A percentile compares a stretch with the other conserved stretches of the same genome.
Evolutionary conservation across 2,329 filamentous ascomycete genomes (phyloP).

Genomic region (Talaromyces pinophilus): DNA sequence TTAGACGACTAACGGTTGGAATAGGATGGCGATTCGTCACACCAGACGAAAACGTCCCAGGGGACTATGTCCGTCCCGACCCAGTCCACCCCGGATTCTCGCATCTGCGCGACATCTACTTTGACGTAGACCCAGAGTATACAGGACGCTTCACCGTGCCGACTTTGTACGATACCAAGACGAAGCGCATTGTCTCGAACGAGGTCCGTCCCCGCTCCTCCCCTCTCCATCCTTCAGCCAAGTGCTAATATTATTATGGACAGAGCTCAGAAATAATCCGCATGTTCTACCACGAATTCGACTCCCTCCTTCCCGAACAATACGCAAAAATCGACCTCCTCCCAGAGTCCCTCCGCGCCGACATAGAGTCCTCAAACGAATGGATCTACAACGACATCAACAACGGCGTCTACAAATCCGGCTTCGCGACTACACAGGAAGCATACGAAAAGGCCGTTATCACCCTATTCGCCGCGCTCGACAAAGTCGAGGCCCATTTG

Average conservation of each 20-base stretch:
- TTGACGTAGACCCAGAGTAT: conserved; percentile 70
- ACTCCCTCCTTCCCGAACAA: conserved; percentile 64
- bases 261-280: conserved; percentile 80
- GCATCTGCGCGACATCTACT: conserved; percentile 78
- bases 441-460: conserved; percentile 76
- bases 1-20: not conserved
- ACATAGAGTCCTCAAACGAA: conserved; percentile 75
- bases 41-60: conserved; percentile 59
- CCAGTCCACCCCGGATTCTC: conserved; percentile 68
- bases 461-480: conserved; percentile 73
- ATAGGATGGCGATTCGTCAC: conserved; percentile 81
- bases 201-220: conserved; percentile 55
- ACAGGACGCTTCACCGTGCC: conserved; percentile 83
- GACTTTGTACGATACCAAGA: conserved; percentile 71
- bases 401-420: conserved; percentile 60
- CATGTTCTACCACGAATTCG: conserved; percentile 83
- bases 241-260: not conserved
- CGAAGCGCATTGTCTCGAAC: conserved; percentile 79
- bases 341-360: conserved; percentile 60
- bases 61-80: conserved; percentile 55
- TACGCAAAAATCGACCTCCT: conserved; percentile 66
- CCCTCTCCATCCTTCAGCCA: not conserved
- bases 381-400: conserved; percentile 73
- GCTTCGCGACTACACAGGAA: conserved; percentile 80
- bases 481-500: conserved; percentile 73